These are phyloP conservation scores for Cantharellus anzutake DNA, from an alignment of 768 basidiomycete species.

Conservation along the genomic window DNA sequence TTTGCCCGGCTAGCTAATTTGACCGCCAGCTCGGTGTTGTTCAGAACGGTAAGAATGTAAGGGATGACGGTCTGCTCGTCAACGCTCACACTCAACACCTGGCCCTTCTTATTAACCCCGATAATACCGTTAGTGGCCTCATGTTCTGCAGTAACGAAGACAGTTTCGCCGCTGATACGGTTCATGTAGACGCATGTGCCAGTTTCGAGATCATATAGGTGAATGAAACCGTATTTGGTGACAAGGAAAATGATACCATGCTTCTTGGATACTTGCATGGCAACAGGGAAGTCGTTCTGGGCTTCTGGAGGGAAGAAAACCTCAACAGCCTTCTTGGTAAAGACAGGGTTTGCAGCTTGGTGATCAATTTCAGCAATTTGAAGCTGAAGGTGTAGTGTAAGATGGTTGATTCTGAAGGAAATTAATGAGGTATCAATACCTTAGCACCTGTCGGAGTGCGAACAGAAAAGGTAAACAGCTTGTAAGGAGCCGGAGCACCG, in stretches of 20 bases:
- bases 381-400: slow-evolving; percentile 31
- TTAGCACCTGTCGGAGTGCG: slow-evolving; percentile 96
- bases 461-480: slow-evolving; percentile 89
- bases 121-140: slow-evolving; percentile 90
- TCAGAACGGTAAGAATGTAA: slow-evolving; percentile 81
- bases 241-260: slow-evolving; percentile 95
- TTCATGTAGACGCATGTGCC: slow-evolving; percentile 99
- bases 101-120: slow-evolving; percentile 98
- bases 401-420: background rate
- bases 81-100: slow-evolving; percentile 89
- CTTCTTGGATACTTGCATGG: slow-evolving; percentile 96
- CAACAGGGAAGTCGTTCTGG: slow-evolving; percentile 95
- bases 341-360: slow-evolving; percentile 75
- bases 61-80: slow-evolving; percentile 94
- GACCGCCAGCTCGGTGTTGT: slow-evolving; percentile 95
- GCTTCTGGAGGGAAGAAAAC: slow-evolving; percentile 99
- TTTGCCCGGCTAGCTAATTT: slow-evolving; percentile 93
- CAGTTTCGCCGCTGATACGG: slow-evolving; percentile 97
- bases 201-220: slow-evolving; percentile 93
- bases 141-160: slow-evolving; percentile 96
- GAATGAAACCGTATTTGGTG: slow-evolving; percentile 98
- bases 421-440: slow-evolving; percentile 27
- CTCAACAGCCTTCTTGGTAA: slow-evolving; percentile 93
- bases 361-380: slow-evolving; percentile 99
- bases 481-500: slow-evolving; percentile 66